Percentiles rank a stretch among this genome's conserved stretches.
Conservation (phyloP, 2,329 filamentous ascomycete species). For the Myriosclerotinia scirpicola region DNA sequence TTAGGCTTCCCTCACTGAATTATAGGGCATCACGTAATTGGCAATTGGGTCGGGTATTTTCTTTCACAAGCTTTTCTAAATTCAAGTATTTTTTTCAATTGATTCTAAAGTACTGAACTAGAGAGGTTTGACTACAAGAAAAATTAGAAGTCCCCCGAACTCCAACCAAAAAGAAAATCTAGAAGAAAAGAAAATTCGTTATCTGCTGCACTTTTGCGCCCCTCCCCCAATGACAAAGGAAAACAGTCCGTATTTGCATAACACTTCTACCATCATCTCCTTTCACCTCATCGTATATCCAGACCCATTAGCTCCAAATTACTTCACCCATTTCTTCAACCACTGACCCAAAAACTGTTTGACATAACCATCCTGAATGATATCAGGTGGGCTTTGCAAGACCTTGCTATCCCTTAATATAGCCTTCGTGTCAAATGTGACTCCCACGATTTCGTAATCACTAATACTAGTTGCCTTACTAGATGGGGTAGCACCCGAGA, state of each 20-base stretch:
- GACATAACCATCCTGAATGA: constrained; percentile 24
- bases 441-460: constrained; percentile 18
- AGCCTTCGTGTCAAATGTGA: constrained; percentile 22
- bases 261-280: neutral
- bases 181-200: neutral
- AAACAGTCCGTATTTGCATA: neutral
- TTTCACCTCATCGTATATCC: neutral
- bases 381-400: constrained; percentile 19
- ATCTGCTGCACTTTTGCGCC: neutral
- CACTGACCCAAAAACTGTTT: constrained; percentile 21
- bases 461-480: constrained; percentile 11
- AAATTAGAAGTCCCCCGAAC: constrained; percentile 33
- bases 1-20: neutral
- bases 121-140: neutral
- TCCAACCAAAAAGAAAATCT: neutral
- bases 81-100: neutral
- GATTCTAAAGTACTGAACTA: neutral
- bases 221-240: neutral
- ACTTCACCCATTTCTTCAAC: constrained; percentile 21
- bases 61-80: neutral
- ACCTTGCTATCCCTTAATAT: constrained; percentile 21
- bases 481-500: neutral
- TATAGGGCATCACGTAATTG: too few species aligned
- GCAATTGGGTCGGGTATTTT: too few species aligned
- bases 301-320: neutral